Evolutionary conservation across 441 rosid species (phyloP).

Genomic region (Gossypium schwendimanii): DNA sequence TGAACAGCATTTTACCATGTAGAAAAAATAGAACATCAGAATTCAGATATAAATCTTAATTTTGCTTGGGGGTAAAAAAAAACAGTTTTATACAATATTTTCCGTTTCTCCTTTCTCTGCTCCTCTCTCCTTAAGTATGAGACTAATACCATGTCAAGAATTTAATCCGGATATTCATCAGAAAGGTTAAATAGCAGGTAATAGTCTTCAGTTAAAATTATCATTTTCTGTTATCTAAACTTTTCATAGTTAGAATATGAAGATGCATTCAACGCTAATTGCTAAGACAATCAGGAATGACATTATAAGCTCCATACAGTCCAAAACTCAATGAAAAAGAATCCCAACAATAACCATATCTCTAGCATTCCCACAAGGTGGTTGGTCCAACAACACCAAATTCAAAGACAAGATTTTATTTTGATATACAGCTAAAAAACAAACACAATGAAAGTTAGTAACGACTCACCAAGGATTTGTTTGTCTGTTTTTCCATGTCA

Average conservation of each 20-base stretch:
- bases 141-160: not conserved
- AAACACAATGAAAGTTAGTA: not conserved
- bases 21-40: not conserved
- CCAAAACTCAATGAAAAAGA: constrained; percentile 4
- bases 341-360: not conserved
- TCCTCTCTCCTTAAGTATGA: not conserved
- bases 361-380: not conserved
- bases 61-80: not conserved
- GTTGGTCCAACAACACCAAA: not conserved
- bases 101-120: not conserved
- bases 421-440: not conserved
- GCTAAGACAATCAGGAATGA: not conserved
- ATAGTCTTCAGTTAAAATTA: not conserved
- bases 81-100: not conserved
- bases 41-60: not conserved
- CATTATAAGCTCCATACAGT: not conserved
- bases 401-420: not conserved
- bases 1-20: not conserved
- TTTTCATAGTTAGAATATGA: not conserved
- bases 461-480: not conserved
- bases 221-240: not conserved
- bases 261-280: not conserved
- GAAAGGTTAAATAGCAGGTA: not conserved
- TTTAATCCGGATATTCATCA: not conserved
- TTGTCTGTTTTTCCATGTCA: not conserved